Percentiles rank a stretch among this genome's conserved stretches.
phyloP scores from a whole-genome alignment of 2,329 filamentous ascomycete genomes.

The Claviceps lovelessii region DNA sequence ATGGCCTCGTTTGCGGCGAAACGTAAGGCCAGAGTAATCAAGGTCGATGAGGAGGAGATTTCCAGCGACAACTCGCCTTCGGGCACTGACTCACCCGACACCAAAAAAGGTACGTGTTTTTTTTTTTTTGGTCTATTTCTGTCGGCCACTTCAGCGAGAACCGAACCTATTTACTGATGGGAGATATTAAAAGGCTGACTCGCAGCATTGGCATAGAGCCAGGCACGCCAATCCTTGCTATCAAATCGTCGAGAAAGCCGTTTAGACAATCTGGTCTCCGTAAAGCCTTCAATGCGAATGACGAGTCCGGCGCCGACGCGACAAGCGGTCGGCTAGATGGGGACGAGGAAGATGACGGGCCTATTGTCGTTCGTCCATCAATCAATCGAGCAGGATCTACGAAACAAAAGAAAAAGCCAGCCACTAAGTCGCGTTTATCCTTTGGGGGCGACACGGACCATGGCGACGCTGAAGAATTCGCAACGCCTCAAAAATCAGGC shows the following conservation, averaged over 20 bases:
- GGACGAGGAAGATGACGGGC: slow-evolving; percentile 30
- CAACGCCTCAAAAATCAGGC: slow-evolving; percentile 51
- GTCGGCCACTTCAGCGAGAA: slow-evolving; percentile 8
- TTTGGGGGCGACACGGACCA: slow-evolving; percentile 50
- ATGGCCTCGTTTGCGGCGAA: slow-evolving; percentile 45
- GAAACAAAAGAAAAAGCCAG: slow-evolving; percentile 51
- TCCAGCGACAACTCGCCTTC: slow-evolving; percentile 6
- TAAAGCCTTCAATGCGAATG: slow-evolving; percentile 36
- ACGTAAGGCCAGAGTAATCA: slow-evolving; percentile 65
- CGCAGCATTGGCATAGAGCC: slow-evolving; percentile 13
- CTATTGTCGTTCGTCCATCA: slow-evolving; percentile 35
- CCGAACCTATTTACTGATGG: slow-evolving; percentile 17
- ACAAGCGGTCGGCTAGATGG: slow-evolving; percentile 15
- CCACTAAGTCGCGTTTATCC: slow-evolving; percentile 48
- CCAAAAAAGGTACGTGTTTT: slow-evolving; percentile 24
- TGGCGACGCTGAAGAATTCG: slow-evolving; percentile 32
- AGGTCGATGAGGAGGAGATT: slow-evolving; percentile 52
- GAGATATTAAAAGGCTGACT: slow-evolving; percentile 19
- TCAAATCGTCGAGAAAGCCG: slow-evolving; percentile 35
- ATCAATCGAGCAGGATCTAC: slow-evolving; percentile 32
- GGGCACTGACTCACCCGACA: slow-evolving; percentile 12
- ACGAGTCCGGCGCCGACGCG: slow-evolving; percentile 17
- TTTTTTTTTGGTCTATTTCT: neutral
- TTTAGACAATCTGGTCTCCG: slow-evolving; percentile 45
- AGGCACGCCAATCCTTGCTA: slow-evolving; percentile 23